Evolutionary conservation across 2,329 filamentous ascomycete genomes (phyloP), one percentile per base, ranked within the genome.

Genomic region (Metarhizium album): DNA sequence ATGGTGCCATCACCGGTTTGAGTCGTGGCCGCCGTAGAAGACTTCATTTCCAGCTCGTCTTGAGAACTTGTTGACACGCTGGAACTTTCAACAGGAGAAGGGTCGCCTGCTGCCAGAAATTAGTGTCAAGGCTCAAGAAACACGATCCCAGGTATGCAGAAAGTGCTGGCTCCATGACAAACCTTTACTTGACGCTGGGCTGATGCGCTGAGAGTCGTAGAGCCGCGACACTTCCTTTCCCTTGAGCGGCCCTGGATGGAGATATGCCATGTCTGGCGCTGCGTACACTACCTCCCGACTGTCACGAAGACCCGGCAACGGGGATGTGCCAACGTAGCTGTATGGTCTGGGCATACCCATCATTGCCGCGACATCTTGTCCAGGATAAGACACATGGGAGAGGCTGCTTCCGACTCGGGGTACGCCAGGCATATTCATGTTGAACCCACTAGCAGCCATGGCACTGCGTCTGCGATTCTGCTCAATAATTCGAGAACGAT

Each of bases 381-480:
- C 62, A 3, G 74, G 72, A 52, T 74, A 77, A 5, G 73, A 72
- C 35, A 74, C 70, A 53, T 70, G 65, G 0, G 74, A 73, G 9
- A 75, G 62, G 40, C 69, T 67, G 63, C 73, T 77, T 51, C 69
- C 67, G 31, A 72, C 68, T n/a, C 74, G 72, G n/a, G 74, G 69
- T 1, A 62, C 58, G 37, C 61, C 63, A 1, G 66, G 66, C 58
- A 70, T 67, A 56, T 64, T 69, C 59, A 64, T 60, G 43, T 68
- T 64, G 35, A 67, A 55, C 33, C 67, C 64, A 48, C 59, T 71
- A 9, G 69, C 65, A n/a, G 65, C 67, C 65, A 75, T 73, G 46
- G 72, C 71, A 58, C 69, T 76, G 55, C 75, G 68, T 52, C 70
- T 68, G 49, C 68, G 68, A 62, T 78, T 76, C 58, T 74, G 66